Base-by-base conservation (phyloP, 2,329 filamentous ascomycete species). In the Aureobasidium lini region DNA sequence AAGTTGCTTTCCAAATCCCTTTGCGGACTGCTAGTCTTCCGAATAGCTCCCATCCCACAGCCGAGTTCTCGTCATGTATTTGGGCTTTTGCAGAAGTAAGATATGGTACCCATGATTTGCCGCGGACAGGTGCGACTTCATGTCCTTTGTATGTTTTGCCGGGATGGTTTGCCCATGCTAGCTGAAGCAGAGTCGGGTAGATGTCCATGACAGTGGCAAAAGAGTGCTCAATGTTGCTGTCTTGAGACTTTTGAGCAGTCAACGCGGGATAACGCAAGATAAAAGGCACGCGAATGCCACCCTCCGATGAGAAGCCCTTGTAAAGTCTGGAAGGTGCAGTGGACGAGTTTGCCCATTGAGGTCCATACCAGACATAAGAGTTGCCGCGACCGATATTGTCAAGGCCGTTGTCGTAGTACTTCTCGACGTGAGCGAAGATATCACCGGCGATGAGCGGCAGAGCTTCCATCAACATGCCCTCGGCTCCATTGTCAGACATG, bases 201-300 rank as follows among this genome's bases (percentile, higher is more conserved):
- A 75, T 64, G n/a, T 72, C 68, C 62, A 76, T 72, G 1, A 77
- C 70, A 1, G 74, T 73, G 1, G 65, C 61, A 57, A 76, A 76
- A 2, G 64, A 61, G 53, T 71, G 61, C 23, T 67, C 65, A 48
- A 71, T 68, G 39, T 42, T 42, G 11, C 60, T 50, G 40, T 62
- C 58, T 43, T 62, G 52, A 7, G 63, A 18, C 4, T 61, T 59
- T 4, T 37, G 39, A 3, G 29, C 42, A 4, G 56, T 62, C 39
- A 66, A 61, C 2, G 46, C 57, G 6, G 67, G 67, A 53, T 71
- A 73, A 9, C 69, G 66, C 2, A 73, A 64, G 3, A 76, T 62
- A n/a, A 66, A 69, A 3, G 75, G 75, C 2, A 71, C 69, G 5
- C 73, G 68, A 13, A 75, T 69, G 13, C 72, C 70, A 9, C 69